A percentile compares a stretch with the other conserved stretches of the same genome.
phyloP scores from a whole-genome alignment of 176 grass and related monocot genomes.

The Neostapfia colusana region DNA sequence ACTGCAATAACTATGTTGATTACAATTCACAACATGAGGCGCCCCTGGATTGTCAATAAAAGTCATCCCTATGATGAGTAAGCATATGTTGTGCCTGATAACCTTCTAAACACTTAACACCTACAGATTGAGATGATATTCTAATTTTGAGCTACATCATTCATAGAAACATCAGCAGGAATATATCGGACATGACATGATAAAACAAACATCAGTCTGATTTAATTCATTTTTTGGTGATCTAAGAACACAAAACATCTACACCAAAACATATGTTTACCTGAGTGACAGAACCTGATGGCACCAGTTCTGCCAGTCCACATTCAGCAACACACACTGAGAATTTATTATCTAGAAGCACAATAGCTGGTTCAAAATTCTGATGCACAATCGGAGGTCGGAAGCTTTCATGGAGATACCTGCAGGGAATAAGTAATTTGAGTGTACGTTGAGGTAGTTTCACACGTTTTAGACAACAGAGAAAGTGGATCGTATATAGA shows the following conservation, averaged over 20 bases:
- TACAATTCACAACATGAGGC: conserved; percentile 18
- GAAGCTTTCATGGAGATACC: conserved; percentile 84
- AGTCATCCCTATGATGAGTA: conserved; percentile 17
- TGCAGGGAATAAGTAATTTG: conserved; percentile 41
- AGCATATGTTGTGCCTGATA: background rate
- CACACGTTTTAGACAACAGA: background rate
- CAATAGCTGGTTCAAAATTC: conserved; percentile 78
- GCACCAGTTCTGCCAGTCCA: conserved; percentile 61
- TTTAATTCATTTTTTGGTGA: background rate
- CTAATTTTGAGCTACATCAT: conserved; percentile 14
- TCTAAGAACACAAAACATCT: conserved; percentile 11
- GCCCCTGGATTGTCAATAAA: background rate
- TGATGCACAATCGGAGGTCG: conserved; percentile 63
- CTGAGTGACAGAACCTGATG: conserved; percentile 71
- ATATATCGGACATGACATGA: conserved; percentile 16
- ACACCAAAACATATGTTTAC: conserved; percentile 42
- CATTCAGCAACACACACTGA: conserved; percentile 74
- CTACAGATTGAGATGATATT: conserved; percentile 2
- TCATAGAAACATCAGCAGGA: conserved; percentile 13
- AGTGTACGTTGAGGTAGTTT: conserved; percentile 10
- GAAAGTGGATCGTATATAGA: background rate
- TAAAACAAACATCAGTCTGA: background rate
- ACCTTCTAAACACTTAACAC: conserved; percentile 17
- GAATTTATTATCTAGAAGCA: conserved; percentile 76
- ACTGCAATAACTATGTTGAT: conserved; percentile 13